Percentiles rank a stretch among this genome's conserved stretches.
phyloP scores from a whole-genome alignment of 78 protist genomes.

The Protostelium mycophagum region DNA sequence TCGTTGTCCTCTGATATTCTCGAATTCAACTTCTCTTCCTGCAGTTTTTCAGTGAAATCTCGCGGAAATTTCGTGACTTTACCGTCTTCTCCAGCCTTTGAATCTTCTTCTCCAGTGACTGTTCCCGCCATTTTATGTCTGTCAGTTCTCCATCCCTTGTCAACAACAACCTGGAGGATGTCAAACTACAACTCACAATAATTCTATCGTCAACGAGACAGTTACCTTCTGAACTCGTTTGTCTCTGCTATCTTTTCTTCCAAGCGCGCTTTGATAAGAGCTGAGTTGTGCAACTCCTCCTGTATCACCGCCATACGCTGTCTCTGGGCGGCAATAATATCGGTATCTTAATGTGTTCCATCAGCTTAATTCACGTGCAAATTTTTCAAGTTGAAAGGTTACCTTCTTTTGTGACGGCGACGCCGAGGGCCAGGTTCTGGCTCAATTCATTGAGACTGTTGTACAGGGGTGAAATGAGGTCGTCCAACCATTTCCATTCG shows the following conservation, averaged over 20 bases:
- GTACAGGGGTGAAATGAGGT: background rate
- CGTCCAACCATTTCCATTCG: background rate
- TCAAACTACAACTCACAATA: background rate
- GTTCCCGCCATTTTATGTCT: conserved; percentile 56
- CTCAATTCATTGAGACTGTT: background rate
- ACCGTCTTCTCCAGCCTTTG: conserved; percentile 30
- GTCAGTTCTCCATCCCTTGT: conserved; percentile 34
- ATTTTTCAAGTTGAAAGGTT: too few relatives aligned
- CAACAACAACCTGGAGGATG: background rate
- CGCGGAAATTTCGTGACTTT: background rate
- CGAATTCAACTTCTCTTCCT: background rate
- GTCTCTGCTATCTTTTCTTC: background rate
- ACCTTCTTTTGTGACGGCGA: too few relatives aligned
- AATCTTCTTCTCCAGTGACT: conserved; percentile 54
- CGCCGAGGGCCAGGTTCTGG: background rate
- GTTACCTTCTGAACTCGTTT: background rate
- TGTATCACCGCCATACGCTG: background rate
- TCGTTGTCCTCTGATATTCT: background rate
- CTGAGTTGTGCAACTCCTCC: background rate
- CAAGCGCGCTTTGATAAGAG: background rate
- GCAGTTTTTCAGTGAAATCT: background rate
- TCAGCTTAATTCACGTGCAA: too few relatives aligned
- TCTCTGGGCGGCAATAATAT: background rate
- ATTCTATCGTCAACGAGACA: background rate
- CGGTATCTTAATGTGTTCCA: too few relatives aligned